Percentiles rank a stretch among this genome's conserved stretches.
phyloP scores from a whole-genome alignment of 192 early-diverging fungal genomes.

The Helicostylum pulchrum region DNA sequence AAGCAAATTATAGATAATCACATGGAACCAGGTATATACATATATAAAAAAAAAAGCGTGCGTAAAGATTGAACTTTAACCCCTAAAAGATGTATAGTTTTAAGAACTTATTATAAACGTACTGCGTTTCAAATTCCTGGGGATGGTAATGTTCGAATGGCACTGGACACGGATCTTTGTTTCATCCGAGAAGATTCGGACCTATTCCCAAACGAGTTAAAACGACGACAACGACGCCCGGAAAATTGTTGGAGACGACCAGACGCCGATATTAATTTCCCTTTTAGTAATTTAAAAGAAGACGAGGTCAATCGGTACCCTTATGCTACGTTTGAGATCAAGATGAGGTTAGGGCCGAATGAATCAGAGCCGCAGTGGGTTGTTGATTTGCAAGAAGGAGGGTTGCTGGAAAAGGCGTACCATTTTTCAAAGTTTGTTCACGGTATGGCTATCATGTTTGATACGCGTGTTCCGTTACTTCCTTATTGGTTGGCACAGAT shows the following conservation, averaged over 20 bases:
- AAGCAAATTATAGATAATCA: slow-evolving; percentile 61
- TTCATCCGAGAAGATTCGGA: slow-evolving; percentile 92
- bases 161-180: slow-evolving; percentile 91
- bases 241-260: slow-evolving; percentile 86
- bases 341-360: slow-evolving; percentile 66
- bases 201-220: slow-evolving; percentile 47
- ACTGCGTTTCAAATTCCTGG: slow-evolving; percentile 98
- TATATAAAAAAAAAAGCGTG: no score
- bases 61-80: no score
- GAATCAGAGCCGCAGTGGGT: slow-evolving; percentile 70
- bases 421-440: slow-evolving; percentile 88
- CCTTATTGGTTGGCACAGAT: slow-evolving; percentile 57
- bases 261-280: slow-evolving; percentile 75
- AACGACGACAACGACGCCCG: slow-evolving; percentile 58
- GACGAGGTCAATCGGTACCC: slow-evolving; percentile 85
- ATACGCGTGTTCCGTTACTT: slow-evolving; percentile 52
- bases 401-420: slow-evolving; percentile 74
- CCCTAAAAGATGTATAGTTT: slow-evolving; percentile 37
- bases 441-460: slow-evolving; percentile 67
- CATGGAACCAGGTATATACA: slow-evolving; percentile 62
- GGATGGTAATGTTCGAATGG: slow-evolving; percentile 89
- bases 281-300: slow-evolving; percentile 78
- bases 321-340: slow-evolving; percentile 90
- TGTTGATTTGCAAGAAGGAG: slow-evolving; percentile 62
- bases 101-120: slow-evolving; percentile 93